Evolutionary conservation across 257 asterid species (phyloP).

Genomic region (Salvia splendens): DNA sequence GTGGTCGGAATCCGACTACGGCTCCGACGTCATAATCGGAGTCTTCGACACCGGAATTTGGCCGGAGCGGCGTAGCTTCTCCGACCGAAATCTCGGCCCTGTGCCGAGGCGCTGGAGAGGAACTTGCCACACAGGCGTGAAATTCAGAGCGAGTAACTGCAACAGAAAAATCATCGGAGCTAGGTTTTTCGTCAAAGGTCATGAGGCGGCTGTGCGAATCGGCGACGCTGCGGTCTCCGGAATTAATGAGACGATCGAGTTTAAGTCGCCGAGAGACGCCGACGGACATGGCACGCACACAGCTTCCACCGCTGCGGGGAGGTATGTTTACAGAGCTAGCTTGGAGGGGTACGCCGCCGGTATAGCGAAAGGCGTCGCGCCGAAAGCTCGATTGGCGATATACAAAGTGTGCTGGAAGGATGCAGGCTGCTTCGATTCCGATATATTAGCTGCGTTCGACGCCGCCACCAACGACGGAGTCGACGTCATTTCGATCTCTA

Average conservation of each 20-base stretch:
- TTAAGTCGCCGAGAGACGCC: constrained; percentile 75
- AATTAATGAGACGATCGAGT: constrained; percentile 64
- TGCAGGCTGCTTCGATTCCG: constrained; percentile 84
- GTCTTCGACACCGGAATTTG: constrained; percentile 83
- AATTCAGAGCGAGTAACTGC: constrained; percentile 47
- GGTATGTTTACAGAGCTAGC: constrained; percentile 65
- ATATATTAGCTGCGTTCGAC: constrained; percentile 80
- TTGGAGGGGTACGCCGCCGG: constrained; percentile 90
- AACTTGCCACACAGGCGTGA: constrained; percentile 54
- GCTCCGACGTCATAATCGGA: constrained; percentile 73
- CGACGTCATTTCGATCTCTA: constrained; percentile 76
- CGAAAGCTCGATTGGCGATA: constrained; percentile 73
- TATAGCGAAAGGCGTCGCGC: constrained; percentile 86
- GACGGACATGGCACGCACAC: constrained; percentile 97
- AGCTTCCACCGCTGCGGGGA: constrained; percentile 82
- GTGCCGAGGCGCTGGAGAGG: constrained; percentile 77
- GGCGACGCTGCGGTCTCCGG: constrained; percentile 56
- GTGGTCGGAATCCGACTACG: constrained; percentile 91
- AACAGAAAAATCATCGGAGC: constrained; percentile 74
- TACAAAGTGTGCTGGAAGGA: constrained; percentile 85
- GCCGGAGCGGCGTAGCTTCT: constrained; percentile 86
- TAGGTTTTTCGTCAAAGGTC: constrained; percentile 66
- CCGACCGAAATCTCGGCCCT: constrained; percentile 73
- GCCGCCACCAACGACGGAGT: constrained; percentile 78
- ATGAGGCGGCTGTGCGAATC: constrained; percentile 54